These are phyloP conservation scores for Diaporthe sp. DNA, from an alignment of 2,329 filamentous ascomycete species.

Conservation along the genomic window DNA sequence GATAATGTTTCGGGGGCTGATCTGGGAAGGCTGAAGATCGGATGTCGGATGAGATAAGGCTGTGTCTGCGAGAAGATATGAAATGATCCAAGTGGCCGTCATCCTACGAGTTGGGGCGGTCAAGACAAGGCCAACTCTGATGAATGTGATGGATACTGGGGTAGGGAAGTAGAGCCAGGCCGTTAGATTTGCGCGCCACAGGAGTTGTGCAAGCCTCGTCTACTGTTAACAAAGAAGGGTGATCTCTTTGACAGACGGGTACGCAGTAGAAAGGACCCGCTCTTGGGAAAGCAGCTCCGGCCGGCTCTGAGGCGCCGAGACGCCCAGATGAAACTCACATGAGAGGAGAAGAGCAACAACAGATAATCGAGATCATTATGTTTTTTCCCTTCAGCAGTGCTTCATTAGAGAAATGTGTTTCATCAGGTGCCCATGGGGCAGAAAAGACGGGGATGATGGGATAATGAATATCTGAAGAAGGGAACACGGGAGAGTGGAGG, in stretches of 20 bases:
- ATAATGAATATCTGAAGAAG: constrained; percentile 16
- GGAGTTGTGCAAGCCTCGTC: neutral
- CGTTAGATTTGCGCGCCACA: neutral
- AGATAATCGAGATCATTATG: neutral
- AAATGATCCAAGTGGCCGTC: neutral
- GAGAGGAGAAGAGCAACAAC: neutral
- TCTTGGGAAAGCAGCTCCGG: neutral
- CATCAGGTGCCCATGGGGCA: neutral
- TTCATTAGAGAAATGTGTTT: neutral
- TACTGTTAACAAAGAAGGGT: neutral
- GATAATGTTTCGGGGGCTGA: neutral
- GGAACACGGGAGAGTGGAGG: neutral
- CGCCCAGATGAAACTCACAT: neutral
- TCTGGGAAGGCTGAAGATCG: neutral
- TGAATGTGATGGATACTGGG: neutral
- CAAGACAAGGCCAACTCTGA: neutral
- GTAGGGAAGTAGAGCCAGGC: neutral
- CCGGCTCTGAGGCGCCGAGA: neutral
- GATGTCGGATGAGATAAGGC: neutral
- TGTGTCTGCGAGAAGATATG: neutral
- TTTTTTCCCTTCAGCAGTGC: neutral
- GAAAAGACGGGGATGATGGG: neutral
- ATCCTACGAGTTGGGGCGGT: neutral
- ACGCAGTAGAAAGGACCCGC: neutral
- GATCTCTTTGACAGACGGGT: neutral